Evolutionary conservation across 192 early-diverging fungal species (phyloP).

Genomic region (Coemansia nantahalensis): DNA sequence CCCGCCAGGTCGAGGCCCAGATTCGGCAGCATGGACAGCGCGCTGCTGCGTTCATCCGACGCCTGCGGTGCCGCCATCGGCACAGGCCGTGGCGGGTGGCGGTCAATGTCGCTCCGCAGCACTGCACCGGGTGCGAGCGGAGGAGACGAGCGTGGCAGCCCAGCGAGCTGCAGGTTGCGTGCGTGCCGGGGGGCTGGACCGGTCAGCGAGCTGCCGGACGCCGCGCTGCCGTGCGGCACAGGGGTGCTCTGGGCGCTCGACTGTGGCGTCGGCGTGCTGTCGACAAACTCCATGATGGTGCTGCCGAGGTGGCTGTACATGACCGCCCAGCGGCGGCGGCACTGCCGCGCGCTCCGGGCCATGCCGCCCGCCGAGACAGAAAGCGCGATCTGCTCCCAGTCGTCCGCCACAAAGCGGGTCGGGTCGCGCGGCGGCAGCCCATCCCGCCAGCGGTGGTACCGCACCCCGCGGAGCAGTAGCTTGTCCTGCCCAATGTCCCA

Average conservation of each 20-base stretch:
- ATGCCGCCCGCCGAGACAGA: conserved; percentile 16
- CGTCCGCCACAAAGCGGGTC: conserved; percentile 13
- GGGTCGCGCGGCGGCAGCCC: conserved; percentile 23
- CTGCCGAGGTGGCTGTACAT: conserved; percentile 39
- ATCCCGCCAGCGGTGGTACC: conserved; percentile 30
- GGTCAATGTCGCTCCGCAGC: not conserved
- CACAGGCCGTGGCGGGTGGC: not conserved
- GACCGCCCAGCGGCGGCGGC: conserved; percentile 47
- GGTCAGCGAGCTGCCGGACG: not conserved
- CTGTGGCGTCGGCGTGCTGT: conserved; percentile 39
- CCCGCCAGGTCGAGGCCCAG: too few species aligned
- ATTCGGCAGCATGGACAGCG: too few species aligned
- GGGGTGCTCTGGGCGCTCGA: conserved; percentile 42
- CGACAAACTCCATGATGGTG: conserved; percentile 50
- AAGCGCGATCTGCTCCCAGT: conserved; percentile 36
- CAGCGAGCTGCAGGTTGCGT: conserved; percentile 29
- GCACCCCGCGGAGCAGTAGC: conserved; percentile 33
- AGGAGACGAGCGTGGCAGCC: conserved; percentile 42
- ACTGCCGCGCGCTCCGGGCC: conserved; percentile 29
- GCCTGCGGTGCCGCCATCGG: not conserved
- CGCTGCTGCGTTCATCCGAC: too few species aligned
- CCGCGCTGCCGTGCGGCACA: not conserved
- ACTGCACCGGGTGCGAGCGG: conserved; percentile 11
- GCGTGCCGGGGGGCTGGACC: conserved; percentile 11
- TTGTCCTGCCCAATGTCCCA: conserved; percentile 51